Evolutionary conservation across 306 rosid genomes (phyloP), one percentile per base, ranked within the genome.

Genomic region (Quercus variabilis): DNA sequence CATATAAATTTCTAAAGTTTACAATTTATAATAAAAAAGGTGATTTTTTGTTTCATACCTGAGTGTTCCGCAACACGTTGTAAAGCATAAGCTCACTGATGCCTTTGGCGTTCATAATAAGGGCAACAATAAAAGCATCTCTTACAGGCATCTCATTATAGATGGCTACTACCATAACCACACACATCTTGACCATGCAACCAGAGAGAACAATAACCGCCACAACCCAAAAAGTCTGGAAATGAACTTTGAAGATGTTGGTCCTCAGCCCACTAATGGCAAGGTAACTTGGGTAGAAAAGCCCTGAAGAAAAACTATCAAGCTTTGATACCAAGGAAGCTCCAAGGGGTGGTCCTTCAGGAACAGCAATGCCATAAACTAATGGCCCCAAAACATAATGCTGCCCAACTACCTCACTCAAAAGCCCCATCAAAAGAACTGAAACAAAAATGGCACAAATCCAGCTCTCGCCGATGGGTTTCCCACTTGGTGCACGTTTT

Each of bases 291-390:
- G 96, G 97, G 72, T 91, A 88, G 77, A 93, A 76, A 28, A 90
- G 28, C 15, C 58, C 71, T 18, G 73, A 3, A 79, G 73, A 58
- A 3, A 91, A 0, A 17, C 87, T 73, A 28, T 91, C 93, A 76
- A 91, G 5, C 79, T 78, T 92, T 1, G 28, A 1, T 52, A 84
- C 74, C 79, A 92, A 25, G 38, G 85, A 38, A 12, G 92, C 67
- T 17, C 97, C 97, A 12, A 92, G 3, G 0, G 97, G 97, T 4
- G 91, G 92, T 5, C 96, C 96, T 65, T 76, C 85, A 2, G 96
- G 96, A 69, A 91, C 69, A 56, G 49, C 82, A 43, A 85, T 69
- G 41, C 97, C 97, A 2, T 90, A 74, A 73, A 85, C 1, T 5
- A 92, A 70, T 10, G 96, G 90, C 69, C 97, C 96, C 57, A 85